Evolutionary conservation across 2,329 filamentous ascomycete species (phyloP).

Genomic region (Metarhizium album): DNA sequence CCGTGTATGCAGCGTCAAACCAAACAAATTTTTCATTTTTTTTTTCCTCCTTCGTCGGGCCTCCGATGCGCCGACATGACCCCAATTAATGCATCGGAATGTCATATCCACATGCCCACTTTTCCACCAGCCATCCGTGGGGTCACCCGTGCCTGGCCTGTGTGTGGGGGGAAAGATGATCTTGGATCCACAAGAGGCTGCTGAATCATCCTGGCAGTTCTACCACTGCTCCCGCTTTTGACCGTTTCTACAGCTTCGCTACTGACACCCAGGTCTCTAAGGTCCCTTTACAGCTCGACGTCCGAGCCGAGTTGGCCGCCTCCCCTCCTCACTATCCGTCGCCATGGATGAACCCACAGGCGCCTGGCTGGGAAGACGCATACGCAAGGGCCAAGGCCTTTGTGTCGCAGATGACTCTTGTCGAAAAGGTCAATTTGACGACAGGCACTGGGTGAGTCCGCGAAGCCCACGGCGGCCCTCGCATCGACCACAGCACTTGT

Average conservation of each 20-base stretch:
- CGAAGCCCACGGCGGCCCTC: not conserved
- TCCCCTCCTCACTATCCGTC: constrained; percentile 67
- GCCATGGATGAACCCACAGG: constrained; percentile 71
- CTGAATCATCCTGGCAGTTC: not conserved
- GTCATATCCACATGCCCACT: no score
- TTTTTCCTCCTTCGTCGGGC: no score
- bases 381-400: constrained; percentile 68
- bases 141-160: no score
- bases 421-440: constrained; percentile 91
- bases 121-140: no score
- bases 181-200: not conserved
- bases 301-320: constrained; percentile 18
- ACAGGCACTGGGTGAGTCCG: constrained; percentile 70
- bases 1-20: no score
- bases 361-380: constrained; percentile 62
- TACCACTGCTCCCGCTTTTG: not conserved
- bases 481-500: not conserved
- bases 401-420: constrained; percentile 70
- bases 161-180: no score
- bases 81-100: no score
- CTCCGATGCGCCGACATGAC: no score
- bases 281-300: constrained; percentile 11
- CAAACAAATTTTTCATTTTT: no score
- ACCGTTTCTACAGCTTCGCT: constrained; percentile 8
- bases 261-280: no score